Base-by-base conservation (phyloP, 2,329 filamentous ascomycete species). In the Ascochyta pisi region DNA sequence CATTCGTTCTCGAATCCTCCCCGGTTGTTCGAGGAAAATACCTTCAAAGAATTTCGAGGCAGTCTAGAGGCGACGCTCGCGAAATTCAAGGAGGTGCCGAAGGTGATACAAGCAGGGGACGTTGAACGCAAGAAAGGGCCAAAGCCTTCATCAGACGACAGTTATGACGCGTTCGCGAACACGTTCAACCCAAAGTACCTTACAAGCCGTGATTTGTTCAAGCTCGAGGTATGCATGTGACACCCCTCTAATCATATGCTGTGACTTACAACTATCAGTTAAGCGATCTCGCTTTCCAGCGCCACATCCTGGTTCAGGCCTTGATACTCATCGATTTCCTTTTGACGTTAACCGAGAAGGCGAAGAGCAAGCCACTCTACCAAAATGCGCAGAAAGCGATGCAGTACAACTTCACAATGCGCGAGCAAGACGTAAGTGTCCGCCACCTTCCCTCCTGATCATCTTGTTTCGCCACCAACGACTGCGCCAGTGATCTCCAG, bases 151-250 rank as follows among this genome's bases (percentile, higher is more conserved):
- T 76, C 86, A 39, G 82, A 84, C 10, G 82, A 82, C 47, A 84
- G 85, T 7, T 81, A 85, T 45, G 84, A 86, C 50, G 87, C 89
- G 58, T 79, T 88, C 46, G 83, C 87, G 23, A 89, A 86, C 69
- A 88, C 86, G 23, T 98, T 96, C 78, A 99, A 99, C 68, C 94
- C 96, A 1, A 99, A 98, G 73, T 99, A 99, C 73, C 84, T 99
- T 16, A 99, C 95, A n/a, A 98, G 93, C 74, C 86, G 90, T 62
- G 96, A 99, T 73, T 82, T 99, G 1, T 99, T 99, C 75, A 92
- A 96, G 68, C 85, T 99, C 41, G 95, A 99, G 84, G 90, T 92
- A 82, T 57, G 79, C 69, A 60, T 53, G 45, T 23, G 50, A 55
- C 44, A 19, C 42, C 59, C 54, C 58, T 57, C 63, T 47, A 47